A percentile compares a stretch with the other conserved stretches of the same genome.
phyloP scores from a whole-genome alignment of 2,329 filamentous ascomycete species.

The Fusarium sp. region DNA sequence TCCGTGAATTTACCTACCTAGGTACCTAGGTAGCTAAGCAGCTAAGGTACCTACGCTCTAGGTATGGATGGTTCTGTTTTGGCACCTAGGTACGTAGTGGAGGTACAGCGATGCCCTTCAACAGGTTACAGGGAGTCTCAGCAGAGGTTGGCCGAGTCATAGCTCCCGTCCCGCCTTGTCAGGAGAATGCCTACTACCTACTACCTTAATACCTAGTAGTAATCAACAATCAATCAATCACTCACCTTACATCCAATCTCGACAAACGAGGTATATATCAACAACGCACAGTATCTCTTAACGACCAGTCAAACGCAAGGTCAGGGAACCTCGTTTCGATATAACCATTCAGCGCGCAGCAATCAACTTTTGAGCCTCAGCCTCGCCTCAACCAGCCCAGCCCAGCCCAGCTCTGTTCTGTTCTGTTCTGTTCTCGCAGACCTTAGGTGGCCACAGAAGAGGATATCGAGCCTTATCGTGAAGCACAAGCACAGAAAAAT shows the following conservation, averaged over 20 bases:
- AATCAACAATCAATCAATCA: not conserved
- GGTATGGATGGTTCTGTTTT: no score
- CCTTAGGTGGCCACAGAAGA: conserved; percentile 1
- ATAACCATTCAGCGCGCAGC: conserved; percentile 19
- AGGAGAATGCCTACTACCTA: not conserved
- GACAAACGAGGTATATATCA: conserved; percentile 7
- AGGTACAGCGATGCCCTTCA: not conserved
- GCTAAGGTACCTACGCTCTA: no score
- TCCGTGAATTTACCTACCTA: no score
- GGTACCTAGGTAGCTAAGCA: no score
- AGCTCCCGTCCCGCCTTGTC: conserved; percentile 8
- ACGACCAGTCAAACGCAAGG: conserved; percentile 6
- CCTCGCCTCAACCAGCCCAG: conserved; percentile 13
- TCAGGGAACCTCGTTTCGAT: conserved; percentile 3
- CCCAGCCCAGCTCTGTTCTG: not conserved
- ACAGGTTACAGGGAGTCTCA: not conserved
- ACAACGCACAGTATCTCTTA: not conserved
- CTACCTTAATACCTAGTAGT: not conserved
- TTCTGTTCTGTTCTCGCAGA: not conserved
- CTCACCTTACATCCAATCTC: conserved; percentile 3
- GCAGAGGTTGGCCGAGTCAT: conserved; percentile 12
- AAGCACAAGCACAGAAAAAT: conserved; percentile 1
- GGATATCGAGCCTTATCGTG: not conserved
- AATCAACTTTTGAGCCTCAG: conserved; percentile 31
- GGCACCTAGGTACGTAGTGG: not conserved